Percentiles rank a stretch among this genome's conserved stretches.
Conservation (phyloP, 2,329 filamentous ascomycete species). For the Aspergillus glaucus region DNA sequence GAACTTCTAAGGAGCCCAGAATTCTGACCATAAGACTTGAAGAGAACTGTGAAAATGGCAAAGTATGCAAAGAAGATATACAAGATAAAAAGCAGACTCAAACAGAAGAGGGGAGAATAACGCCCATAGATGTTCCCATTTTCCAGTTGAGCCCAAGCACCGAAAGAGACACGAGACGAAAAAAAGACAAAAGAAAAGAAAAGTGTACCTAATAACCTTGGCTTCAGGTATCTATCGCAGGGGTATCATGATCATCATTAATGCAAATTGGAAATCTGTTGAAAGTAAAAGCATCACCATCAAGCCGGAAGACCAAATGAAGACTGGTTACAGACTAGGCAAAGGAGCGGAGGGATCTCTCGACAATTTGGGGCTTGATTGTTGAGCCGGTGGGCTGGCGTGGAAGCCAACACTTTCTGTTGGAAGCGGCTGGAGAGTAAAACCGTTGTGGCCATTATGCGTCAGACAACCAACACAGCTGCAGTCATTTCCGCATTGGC, state of each 20-base stretch:
- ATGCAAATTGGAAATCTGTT: not conserved
- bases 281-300: not conserved
- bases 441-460: constrained; percentile 45
- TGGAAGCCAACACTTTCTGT: not conserved
- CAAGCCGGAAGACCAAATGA: not conserved
- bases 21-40: not conserved
- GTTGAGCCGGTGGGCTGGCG: not conserved
- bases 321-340: constrained; percentile 11
- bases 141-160: not conserved
- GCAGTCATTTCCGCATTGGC: constrained; percentile 48
- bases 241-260: constrained; percentile 26
- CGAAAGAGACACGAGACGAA: not conserved
- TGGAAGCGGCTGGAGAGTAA: constrained; percentile 25
- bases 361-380: constrained; percentile 2
- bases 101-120: constrained; percentile 1
- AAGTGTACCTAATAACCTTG: constrained; percentile 5
- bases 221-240: constrained; percentile 13
- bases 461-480: constrained; percentile 49
- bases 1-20: not conserved
- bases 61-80: not conserved
- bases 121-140: not conserved
- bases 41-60: not conserved
- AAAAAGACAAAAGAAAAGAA: constrained; percentile 3
- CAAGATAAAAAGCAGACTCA: not conserved
- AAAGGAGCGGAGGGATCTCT: constrained; percentile 15